Base-by-base conservation (phyloP, 2,329 filamentous ascomycete genomes). In the Metarhizium guizhouense region DNA sequence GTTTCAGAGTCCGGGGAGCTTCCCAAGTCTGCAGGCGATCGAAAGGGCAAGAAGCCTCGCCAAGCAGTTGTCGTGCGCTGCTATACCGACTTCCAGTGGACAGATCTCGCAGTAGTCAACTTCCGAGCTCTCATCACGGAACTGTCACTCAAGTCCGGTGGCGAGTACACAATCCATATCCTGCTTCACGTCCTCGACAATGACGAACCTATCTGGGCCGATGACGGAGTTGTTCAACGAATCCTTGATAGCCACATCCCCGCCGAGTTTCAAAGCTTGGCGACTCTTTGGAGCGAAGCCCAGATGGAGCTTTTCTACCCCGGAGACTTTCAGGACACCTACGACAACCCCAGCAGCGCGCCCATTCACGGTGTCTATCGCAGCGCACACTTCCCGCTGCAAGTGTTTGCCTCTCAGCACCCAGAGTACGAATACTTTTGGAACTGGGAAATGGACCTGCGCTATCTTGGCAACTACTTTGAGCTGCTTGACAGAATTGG, bases 121-220 rank as follows among this genome's bases (percentile, higher is more conserved):
- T 80, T 96, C 63, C 87, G 90, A 16, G 86, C 91, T 36, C 74
- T 96, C 63, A 83, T 95, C 47, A 83, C 86, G 4, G 90, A 96
- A 70, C 76, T 95, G 10, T 83, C 85, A 7, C 74, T 96, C 51
- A 77, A 83, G 55, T 92, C 88, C 0, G 89, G 90, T 36, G 88
- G 87, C 50, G 89, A 95, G 67, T 95, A 94, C 63, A 80, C 81
- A 4, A 78, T 95, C 3, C 89, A 94, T 68, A 90, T 96, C 66
- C 76, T 95, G 40, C 80, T 95, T 43, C 90, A 95, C 62, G 88
- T 95, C 61, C 90, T 89, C 63, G 87, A 95, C 68, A 81, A 87
- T 62, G 83, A 88, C 63, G 74, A 85, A 47, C 88, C 87, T 48
- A 90, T 95, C 61, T 95, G 88, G 87, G 83, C 88, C 0, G 89